Evolutionary conservation across 192 early-diverging fungal genomes (phyloP), one percentile per base, ranked within the genome.

Genomic region (Coemansia sp.): DNA sequence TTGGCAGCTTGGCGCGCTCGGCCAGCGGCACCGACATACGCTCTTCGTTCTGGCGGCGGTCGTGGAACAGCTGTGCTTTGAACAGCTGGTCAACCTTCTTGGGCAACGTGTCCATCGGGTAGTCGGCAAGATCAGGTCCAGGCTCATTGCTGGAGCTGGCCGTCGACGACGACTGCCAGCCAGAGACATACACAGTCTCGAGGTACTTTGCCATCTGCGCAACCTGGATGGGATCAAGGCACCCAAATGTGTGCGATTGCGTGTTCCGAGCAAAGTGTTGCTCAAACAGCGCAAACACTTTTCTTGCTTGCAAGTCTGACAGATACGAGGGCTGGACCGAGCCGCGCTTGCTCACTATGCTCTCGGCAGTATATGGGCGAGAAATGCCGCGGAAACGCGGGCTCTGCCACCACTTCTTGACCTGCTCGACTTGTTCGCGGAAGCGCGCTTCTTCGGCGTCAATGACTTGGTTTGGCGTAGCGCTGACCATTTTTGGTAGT

Each of bases 21-120:
- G 60, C 72, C 27, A 83, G 72, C 3, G 93, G 75, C 66, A 88
- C 66, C 41, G 83, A 78, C 62, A 97, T 78, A 56, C 96, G 89
- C 50, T 88, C 91, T 77, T 97, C 93, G 62, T 91, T 88, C 81
- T 98, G 96, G 73, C 91, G 93, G 62, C 96, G 89, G 75, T 98
- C 96, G 76, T 98, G 96, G 88, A 97, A 98, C 55, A 88, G 82
- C 83, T 98, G 94, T 24, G 96, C 96, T 76, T 91, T 87, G 86
- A 98, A 98, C 52, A 97, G 87, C 72, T 98, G 96, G 72, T 98
- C 94, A 38, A 98, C 96, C 84, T 98, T 97, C 84, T 97, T 97
- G 56, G 96, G 94, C 64, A 98, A 93, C 62, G 92, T 91, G 71
- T 94, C 93, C 94, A 96, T 96, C 58, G 94, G 95, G 83, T 96